These are phyloP conservation scores for Calonectria multiphialidica DNA, from an alignment of 2,329 filamentous ascomycete genomes.

Conservation along the genomic window DNA sequence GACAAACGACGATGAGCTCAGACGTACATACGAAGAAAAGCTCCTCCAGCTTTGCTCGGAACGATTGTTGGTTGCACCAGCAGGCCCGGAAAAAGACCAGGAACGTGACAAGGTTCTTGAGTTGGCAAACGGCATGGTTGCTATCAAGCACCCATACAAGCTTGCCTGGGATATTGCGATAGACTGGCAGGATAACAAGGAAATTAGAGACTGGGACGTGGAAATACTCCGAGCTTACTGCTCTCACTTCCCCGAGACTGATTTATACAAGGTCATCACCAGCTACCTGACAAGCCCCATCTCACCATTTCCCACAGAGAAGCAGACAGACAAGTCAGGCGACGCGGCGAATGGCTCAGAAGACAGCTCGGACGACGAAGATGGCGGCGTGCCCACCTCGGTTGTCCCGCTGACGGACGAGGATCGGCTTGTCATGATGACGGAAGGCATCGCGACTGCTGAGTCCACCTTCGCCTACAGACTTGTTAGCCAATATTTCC, in stretches of 20 bases:
- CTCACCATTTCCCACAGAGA: constrained; percentile 78
- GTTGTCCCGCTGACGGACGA: constrained; percentile 76
- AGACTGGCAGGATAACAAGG: constrained; percentile 87
- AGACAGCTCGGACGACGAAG: constrained; percentile 71
- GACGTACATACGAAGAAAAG: constrained; percentile 91
- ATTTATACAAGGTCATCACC: constrained; percentile 83
- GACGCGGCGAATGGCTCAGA: constrained; percentile 55
- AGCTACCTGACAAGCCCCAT: constrained; percentile 86
- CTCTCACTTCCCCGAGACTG: constrained; percentile 84
- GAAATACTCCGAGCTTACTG: constrained; percentile 85
- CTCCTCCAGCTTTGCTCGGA: constrained; percentile 86
- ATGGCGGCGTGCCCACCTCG: constrained; percentile 65
- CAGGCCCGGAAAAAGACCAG: constrained; percentile 72
- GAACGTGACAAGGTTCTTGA: constrained; percentile 82
- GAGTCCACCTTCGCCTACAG: constrained; percentile 86
- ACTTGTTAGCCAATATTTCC: constrained; percentile 85
- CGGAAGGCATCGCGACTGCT: constrained; percentile 74
- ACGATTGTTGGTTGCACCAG: constrained; percentile 75
- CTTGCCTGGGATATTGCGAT: constrained; percentile 92
- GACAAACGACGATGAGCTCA: constrained; percentile 86
- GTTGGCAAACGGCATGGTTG: constrained; percentile 91
- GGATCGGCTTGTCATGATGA: constrained; percentile 85
- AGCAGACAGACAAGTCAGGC: constrained; percentile 38
- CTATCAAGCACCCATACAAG: constrained; percentile 91
- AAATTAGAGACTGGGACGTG: constrained; percentile 81